Evolutionary conservation across 75 land plant species (phyloP), one percentile per base, ranked within the genome.

Genomic region (Azolla pinnata): DNA sequence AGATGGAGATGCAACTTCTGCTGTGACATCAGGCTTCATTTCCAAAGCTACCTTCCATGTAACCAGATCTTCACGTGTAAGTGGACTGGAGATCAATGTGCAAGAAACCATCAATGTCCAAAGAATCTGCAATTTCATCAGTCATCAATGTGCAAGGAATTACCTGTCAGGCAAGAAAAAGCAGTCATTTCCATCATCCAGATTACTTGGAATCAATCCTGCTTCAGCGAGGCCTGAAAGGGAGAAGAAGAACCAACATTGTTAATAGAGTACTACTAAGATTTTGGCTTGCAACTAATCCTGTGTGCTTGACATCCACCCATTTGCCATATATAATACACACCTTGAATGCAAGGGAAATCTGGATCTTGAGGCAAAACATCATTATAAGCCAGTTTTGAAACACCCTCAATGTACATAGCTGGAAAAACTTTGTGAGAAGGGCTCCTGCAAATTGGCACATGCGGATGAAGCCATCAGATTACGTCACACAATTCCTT

Each of bases 301-400:
- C 30, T 4, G 5, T 56, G n/a, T 29, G 33, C 28, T 4, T 24
- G 16, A 29, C 25, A 24, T 5, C 5, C 12, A 35, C 40, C 5
- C 40, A 35, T 35, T 35, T 35, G 40, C 40, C 12, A 9, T 56
- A 35, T 18, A 9, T 14, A 21, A n/a, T 2, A 59, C 9, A 26
- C 5, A 89, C 98, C 98, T 79, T 93, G 98, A 64, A 93, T 93
- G 40, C 63, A 90, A 56, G 97, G 56, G 58, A 93, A 93, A 54
- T 93, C 98, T 44, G 96, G 96, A 66, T 93, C 97, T 62, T 85
- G 81, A 60, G 90, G 90, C 27, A 82, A 73, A 24, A 93, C 70
- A 71, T 93, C 98, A 75, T 89, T 90, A 79, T 84, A 93, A 21
- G 98, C 98, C 61, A 89, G 96, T 44, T 93, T 90, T 10, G 98